Conservation (phyloP, 768 basidiomycete species). For the Mycena olivaceomarginata region DNA sequence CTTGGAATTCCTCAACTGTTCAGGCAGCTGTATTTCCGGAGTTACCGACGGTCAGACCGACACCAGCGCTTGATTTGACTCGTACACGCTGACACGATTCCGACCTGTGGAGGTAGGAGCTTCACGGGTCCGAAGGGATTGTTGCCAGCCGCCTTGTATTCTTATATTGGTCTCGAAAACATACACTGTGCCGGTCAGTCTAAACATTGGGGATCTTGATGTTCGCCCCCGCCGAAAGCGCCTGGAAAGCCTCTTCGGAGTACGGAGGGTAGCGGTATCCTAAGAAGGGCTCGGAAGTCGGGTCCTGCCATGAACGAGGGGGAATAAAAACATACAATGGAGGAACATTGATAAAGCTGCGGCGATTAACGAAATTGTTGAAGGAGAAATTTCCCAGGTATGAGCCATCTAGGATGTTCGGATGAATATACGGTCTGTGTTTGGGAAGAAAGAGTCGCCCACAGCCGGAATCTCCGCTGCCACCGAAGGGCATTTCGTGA, state of each 20-base stretch:
- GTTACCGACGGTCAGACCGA: too few species aligned
- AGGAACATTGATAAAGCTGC: slow-evolving; percentile 36
- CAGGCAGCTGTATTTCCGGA: too few species aligned
- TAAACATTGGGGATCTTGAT: slow-evolving; percentile 21
- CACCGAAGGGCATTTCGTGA: slow-evolving; percentile 32
- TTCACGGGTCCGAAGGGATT: too few species aligned
- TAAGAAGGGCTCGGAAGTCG: slow-evolving; percentile 17
- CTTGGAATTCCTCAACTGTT: too few species aligned
- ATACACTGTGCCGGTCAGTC: too few species aligned
- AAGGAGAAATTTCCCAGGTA: slow-evolving; percentile 29
- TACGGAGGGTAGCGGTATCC: slow-evolving; percentile 26
- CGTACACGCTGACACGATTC: too few species aligned
- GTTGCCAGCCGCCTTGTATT: too few species aligned
- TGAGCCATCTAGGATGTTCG: slow-evolving; percentile 15
- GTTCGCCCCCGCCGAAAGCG: slow-evolving; percentile 14
- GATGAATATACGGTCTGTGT: background rate
- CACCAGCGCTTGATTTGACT: too few species aligned
- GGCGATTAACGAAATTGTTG: slow-evolving; percentile 28
- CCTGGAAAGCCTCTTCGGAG: slow-evolving; percentile 20
- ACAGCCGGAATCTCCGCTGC: slow-evolving; percentile 28
- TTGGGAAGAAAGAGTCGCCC: background rate
- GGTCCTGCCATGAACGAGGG: background rate
- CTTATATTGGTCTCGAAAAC: too few species aligned
- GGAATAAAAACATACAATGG: background rate
- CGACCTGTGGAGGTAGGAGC: too few species aligned